Evolutionary conservation across 345 rosid genomes (phyloP).

Genomic region (Clarkia xantiana): DNA sequence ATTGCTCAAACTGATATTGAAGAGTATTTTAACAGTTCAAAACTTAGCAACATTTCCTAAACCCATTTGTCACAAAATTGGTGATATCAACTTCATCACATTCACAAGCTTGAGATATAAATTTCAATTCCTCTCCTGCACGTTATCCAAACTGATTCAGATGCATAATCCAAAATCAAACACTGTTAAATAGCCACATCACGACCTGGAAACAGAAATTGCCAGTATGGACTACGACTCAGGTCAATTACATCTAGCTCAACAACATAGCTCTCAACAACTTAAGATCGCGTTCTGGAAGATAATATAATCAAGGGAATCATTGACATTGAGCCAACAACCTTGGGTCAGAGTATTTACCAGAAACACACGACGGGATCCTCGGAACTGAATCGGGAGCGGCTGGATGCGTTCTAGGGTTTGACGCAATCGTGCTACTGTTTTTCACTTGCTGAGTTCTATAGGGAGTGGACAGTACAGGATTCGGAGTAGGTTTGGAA

Average conservation of each 20-base stretch:
- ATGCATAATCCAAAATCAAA: not conserved
- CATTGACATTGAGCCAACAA: too few relatives aligned
- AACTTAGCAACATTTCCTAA: too few relatives aligned
- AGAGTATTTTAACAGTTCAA: too few relatives aligned
- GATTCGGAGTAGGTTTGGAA: constrained; percentile 8
- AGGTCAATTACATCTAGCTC: not conserved
- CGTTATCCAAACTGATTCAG: not conserved
- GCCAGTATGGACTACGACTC: not conserved
- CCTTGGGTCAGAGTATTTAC: not conserved
- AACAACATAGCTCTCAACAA: too few relatives aligned
- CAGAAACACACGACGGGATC: not conserved
- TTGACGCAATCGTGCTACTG: not conserved
- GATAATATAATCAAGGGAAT: too few relatives aligned
- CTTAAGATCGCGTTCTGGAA: too few relatives aligned
- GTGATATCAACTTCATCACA: not conserved
- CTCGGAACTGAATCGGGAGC: not conserved
- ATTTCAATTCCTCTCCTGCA: not conserved
- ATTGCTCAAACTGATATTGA: too few relatives aligned
- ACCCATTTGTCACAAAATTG: too few relatives aligned
- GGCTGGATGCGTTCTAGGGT: constrained; percentile 4
- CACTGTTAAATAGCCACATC: too few relatives aligned
- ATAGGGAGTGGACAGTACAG: constrained; percentile 1
- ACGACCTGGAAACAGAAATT: too few relatives aligned
- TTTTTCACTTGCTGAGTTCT: not conserved
- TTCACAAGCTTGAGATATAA: not conserved